phyloP scores from a whole-genome alignment of 805 yeast genomes.

The Suhomyces sp. region DNA sequence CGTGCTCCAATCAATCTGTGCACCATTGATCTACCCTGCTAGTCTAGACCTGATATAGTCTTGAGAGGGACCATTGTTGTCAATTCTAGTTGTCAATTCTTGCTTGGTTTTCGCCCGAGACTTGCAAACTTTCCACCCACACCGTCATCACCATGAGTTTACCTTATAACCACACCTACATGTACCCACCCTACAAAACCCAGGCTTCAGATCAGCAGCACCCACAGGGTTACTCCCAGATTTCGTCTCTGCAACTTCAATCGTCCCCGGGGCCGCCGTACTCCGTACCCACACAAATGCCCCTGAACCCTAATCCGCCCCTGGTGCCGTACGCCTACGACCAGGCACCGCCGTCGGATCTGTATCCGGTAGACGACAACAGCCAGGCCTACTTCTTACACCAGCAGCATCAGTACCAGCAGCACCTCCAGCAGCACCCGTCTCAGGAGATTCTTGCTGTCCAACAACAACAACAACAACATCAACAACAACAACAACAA shows the following conservation, averaged over 20 bases:
- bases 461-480: slow-evolving; percentile 5
- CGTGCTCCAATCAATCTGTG: neutral
- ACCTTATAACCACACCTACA: slow-evolving; percentile 5
- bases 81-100: neutral
- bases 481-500: slow-evolving; percentile 3
- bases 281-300: neutral
- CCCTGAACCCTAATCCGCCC: neutral
- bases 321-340: neutral
- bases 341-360: neutral
- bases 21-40: neutral
- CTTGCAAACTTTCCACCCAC: neutral
- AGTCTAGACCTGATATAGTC: too few species aligned
- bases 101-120: neutral
- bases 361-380: neutral
- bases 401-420: slow-evolving; percentile 7
- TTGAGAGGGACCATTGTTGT: neutral
- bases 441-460: neutral
- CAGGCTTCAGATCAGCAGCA: neutral
- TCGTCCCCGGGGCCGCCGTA: neutral
- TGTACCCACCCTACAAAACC: slow-evolving; percentile 1
- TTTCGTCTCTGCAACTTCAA: neutral
- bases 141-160: slow-evolving; percentile 4
- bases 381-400: slow-evolving; percentile 2
- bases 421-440: slow-evolving; percentile 4
- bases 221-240: neutral